A percentile compares a stretch with the other conserved stretches of the same genome.
These are phyloP conservation scores for Graphilbum fragrans DNA, from an alignment of 2,329 filamentous ascomycete genomes.

Conservation along the genomic window DNA sequence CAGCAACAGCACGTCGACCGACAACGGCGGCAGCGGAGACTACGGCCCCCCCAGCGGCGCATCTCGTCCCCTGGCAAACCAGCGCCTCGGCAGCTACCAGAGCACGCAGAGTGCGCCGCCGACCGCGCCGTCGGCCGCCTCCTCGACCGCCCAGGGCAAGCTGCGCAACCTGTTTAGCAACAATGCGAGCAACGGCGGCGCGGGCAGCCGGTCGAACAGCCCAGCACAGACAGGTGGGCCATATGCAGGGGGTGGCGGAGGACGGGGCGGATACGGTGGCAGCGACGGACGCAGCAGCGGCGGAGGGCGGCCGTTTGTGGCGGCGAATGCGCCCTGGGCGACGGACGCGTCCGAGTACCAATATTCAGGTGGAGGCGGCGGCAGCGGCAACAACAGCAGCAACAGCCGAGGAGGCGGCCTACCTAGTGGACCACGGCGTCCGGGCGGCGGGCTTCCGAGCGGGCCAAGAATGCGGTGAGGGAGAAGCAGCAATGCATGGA, in stretches of 20 bases:
- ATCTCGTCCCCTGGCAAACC: constrained; percentile 56
- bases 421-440: constrained; percentile 18
- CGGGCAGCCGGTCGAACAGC: constrained; percentile 29
- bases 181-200: constrained; percentile 37
- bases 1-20: background rate
- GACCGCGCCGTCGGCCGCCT: constrained; percentile 25
- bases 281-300: constrained; percentile 18
- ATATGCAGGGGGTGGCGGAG: constrained; percentile 8
- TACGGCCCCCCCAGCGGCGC: constrained; percentile 21
- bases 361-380: constrained; percentile 19
- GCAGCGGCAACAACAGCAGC: constrained; percentile 17
- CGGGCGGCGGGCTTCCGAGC: constrained; percentile 26
- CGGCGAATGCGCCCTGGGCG: constrained; percentile 35
- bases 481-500: background rate
- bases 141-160: constrained; percentile 56
- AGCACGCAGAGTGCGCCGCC: constrained; percentile 23
- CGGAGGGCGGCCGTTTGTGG: constrained; percentile 27
- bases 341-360: constrained; percentile 26
- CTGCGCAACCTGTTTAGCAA: constrained; percentile 68
- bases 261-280: constrained; percentile 28
- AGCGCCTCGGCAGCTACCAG: constrained; percentile 66
- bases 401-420: constrained; percentile 21
- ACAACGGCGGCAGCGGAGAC: constrained; percentile 13
- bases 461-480: constrained; percentile 27
- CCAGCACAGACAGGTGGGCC: constrained; percentile 18